A percentile compares a stretch with the other conserved stretches of the same genome.
phyloP scores from a whole-genome alignment of 345 rosid species.

The Brassica nigra region DNA sequence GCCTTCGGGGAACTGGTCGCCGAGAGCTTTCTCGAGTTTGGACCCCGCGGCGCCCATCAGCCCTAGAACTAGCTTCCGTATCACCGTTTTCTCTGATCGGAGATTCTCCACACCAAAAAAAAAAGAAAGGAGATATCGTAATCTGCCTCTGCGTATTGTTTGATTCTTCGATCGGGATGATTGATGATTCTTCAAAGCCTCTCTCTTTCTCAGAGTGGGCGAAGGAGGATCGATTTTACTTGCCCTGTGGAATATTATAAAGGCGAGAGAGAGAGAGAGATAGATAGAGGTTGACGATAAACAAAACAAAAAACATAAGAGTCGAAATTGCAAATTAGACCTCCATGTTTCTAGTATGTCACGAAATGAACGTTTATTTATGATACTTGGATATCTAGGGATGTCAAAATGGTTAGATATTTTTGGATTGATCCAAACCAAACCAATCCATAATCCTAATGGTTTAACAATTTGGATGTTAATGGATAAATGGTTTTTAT shows the following conservation, averaged over 20 bases:
- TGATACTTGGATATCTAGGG: too few relatives aligned
- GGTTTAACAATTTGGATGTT: too few relatives aligned
- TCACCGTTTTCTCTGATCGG: constrained; percentile 42
- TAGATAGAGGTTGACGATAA: constrained; percentile 7
- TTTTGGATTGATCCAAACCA: too few relatives aligned
- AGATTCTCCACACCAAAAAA: background rate
- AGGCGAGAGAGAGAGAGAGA: background rate
- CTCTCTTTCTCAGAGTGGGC: background rate
- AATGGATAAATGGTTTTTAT: too few relatives aligned
- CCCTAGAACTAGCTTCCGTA: constrained; percentile 34
- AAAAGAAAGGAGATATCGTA: too few relatives aligned
- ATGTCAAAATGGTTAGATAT: too few relatives aligned
- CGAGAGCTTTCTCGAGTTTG: constrained; percentile 98
- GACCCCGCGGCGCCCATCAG: constrained; percentile 98
- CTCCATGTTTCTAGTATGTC: background rate
- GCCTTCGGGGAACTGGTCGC: constrained; percentile 99
- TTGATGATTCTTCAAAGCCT: constrained; percentile 8
- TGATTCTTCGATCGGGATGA: constrained; percentile 34
- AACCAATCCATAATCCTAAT: too few relatives aligned
- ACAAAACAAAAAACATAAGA: background rate
- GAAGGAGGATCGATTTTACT: constrained; percentile 19
- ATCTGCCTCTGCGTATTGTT: constrained; percentile 3
- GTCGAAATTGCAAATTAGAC: background rate
- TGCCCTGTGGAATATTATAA: background rate
- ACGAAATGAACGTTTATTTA: background rate